Evolutionary conservation across 305 asterid genomes (phyloP), one percentile per base, ranked within the genome.

Genomic region (Andrographis paniculata): DNA sequence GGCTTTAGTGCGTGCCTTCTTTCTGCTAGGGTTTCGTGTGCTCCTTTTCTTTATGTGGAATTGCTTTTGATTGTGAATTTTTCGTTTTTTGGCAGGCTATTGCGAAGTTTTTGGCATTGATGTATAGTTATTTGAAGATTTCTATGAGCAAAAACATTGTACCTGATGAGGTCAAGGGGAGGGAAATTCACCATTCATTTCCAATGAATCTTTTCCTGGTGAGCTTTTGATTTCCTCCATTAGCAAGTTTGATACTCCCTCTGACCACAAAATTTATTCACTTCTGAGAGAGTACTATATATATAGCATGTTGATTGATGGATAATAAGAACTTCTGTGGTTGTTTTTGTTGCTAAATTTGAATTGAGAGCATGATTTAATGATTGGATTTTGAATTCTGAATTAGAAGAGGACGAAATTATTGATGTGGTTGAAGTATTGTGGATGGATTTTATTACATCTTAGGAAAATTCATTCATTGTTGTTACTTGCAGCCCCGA

Each of bases 181-280:
- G 94, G 64, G 94, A 88, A 74, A 79, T 88, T 72, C 83, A 58
- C 55, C 92, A 71, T 68, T 75, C 77, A 17, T 88, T 88, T 67
- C 97, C 95, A 2, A 77, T 88, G 81, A 77, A 82, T 52, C 80
- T 84, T 73, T 79, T 88, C 59, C 89, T 62, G 89, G 97, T 88
- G 48, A 48, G 64, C 14, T 58, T 72, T 36, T 45, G 28, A 27
- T 55, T 44, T 59, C 8, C 37, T 24, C 43, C 17, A 12, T 44
- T 20, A 9, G 28, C 14, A 45, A 20, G 28, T 42, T 46, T 20
- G 45, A 41, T 41, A n/a, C n/a, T n/a, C n/a, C n/a, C n/a, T n/a
- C n/a, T n/a, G n/a, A n/a, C n/a, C n/a, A n/a, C n/a, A n/a, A n/a
- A n/a, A n/a, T n/a, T n/a, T n/a, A n/a, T n/a, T n/a, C n/a, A n/a